Evolutionary conservation across 2,329 filamentous ascomycete genomes (phyloP), one percentile per base, ranked within the genome.

Genomic region (Juglanconis sp.): DNA sequence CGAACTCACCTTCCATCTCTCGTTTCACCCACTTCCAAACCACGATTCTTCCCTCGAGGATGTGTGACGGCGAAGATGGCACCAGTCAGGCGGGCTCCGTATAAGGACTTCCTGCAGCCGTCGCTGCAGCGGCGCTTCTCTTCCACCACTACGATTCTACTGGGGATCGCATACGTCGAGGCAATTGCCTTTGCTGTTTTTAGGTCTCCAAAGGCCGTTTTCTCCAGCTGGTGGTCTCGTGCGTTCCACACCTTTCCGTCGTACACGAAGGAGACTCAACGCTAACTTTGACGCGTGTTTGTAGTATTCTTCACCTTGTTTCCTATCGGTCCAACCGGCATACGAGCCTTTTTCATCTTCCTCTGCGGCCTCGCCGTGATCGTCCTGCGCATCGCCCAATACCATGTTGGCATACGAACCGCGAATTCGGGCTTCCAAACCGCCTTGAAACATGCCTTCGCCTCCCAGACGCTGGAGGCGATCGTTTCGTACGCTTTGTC

Each of bases 281-380:
- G 24, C 53, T 63, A 13, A 63, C 50, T 3, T 2, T 47, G 11
- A 31, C 4, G 9, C 3, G 91, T 86, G 54, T 77, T 96, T 63
- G 96, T 92, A 92, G 80, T 87, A 68, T 94, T 91, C 89, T 92
- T 96, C 66, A 80, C 87, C 68, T 95, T 91, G 89, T 92, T 96
- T 66, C 92, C 92, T 31, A 68, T 96, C 44, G 90, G 92, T 55
- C 81, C 82, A 58, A 85, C 89, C 49, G 92, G 91, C 61, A 74
- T 96, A 58, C 89, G 92, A 67, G 84, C 91, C 5, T 71, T 88
- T 15, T 81, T 92, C 64, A 83, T 97, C 65, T 94, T 93, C 76
- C 77, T 90, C 63, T 89, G 88, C 67, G 87, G 86, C 62, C 84
- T 97, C 62, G 79, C 86, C 59, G 83, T 97, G 66, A 90, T 96